Base-by-base conservation (phyloP, 2,329 filamentous ascomycete genomes). In the Diaporthe sp. region DNA sequence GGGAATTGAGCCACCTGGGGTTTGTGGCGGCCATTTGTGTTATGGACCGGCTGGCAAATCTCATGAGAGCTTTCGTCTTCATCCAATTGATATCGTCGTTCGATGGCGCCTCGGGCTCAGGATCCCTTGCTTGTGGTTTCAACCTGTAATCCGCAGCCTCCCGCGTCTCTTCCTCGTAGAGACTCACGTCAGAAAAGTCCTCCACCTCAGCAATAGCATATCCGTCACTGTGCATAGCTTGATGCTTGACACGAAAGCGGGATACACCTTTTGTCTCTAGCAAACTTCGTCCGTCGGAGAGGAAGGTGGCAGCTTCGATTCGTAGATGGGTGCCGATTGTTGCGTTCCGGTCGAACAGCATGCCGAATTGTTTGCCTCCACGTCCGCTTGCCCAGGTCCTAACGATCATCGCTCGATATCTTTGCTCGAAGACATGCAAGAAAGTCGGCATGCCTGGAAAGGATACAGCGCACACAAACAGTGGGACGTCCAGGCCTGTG, bases 341-440 rank as follows among this genome's bases (percentile, higher is more conserved):
- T 80, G 25, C 78, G 78, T 1, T 79, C 61, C 2, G 78, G 72
- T 85, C 86, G 80, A 94, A 89, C 25, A 98, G 89, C 94, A 98
- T 98, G 34, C 96, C 96, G 80, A 98, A 98, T 34, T 91, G 94
- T 19, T 91, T 88, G 76, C 93, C 91, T 0, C 92, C 91, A 77
- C 95, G 93, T 72, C 97, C 73, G 31, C 69, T 44, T 22, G 39
- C 73, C 75, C 75, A 86, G 0, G 92, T 93, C 49, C 95, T 91
- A 62, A 93, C 90, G 51, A 98, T 93, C 95, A 98, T 97, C n/a
- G 97, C 87, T 10, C 95, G 91, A 82, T 98, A 98, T 9, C 94
- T 90, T n/a, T 94, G 94, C 82, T 98, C 96, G 81, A 98, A 98
- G n/a, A 98, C 91, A 79, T 97, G 94, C 4, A 98, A 86, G 79